Base-by-base conservation (phyloP, 2,329 filamentous ascomycete genomes). In the Canariomyces notabilis region DNA sequence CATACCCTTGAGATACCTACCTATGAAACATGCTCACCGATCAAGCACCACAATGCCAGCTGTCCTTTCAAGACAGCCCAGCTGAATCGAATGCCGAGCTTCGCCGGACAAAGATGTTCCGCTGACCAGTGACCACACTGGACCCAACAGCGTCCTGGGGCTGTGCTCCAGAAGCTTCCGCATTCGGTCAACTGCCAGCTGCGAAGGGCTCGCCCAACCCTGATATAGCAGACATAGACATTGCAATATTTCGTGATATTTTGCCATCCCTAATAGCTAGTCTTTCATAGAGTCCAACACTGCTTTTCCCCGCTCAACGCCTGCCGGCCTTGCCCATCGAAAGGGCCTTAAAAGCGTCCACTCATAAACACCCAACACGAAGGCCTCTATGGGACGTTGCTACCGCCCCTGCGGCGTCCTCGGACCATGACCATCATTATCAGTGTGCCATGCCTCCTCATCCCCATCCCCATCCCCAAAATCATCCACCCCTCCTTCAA, bases 391-490 rank as follows among this genome's bases (percentile, higher is more conserved):
- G 23, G 14, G 7, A 29, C 26, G 26, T 29, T 29, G 9, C 26
- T 29, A 29, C 26, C 34, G n/a, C 16, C 19, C 16, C 40, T 12
- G 14, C 11, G 32, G 9, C 23, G 34, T 33, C 31, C 39, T 39
- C 22, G 20, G 5, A 32, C 9, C 32, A 18, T 20, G 22, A 15
- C 18, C 19, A 29, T 44, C 50, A 15, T 36, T 46, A 8, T 44
- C 47, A n/a, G n/a, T n/a, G n/a, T 51, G 34, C 9, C 46, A 43
- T 18, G 46, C 42, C 6, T 46, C 49, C 6, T 49, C 39, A 21
- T 49, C 45, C 21, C 29, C 33, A 7, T 44, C 89, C 61, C 95
- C 89, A 49, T 95, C 90, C 57, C 95, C 90, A 68, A 66, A 47
- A 49, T 59, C n/a, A 62, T 64, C 6, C 54, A 63, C n/a, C 51